These are phyloP conservation scores for Aureobasidium namibiae DNA, from an alignment of 2,329 filamentous ascomycete genomes.

Conservation along the genomic window DNA sequence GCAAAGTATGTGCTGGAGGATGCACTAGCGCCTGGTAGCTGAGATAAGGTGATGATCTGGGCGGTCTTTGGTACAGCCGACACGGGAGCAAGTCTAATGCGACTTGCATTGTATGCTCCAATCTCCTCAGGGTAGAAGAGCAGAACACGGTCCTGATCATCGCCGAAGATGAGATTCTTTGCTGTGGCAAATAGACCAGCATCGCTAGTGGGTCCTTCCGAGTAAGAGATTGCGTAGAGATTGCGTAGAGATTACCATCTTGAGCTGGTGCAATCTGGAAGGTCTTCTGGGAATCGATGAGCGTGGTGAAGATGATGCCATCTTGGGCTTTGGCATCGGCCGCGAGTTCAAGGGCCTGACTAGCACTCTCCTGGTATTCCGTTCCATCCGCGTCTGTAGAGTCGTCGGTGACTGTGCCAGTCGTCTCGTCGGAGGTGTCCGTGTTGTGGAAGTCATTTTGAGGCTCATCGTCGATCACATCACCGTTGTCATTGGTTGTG, in stretches of 20 bases:
- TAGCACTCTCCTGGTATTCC: not conserved
- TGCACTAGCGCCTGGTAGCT: not conserved
- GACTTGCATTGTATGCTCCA: not conserved
- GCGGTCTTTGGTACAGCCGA: not conserved
- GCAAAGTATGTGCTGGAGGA: not conserved
- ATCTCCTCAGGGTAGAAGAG: not conserved
- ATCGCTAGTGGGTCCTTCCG: not conserved
- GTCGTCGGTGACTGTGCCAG: not conserved
- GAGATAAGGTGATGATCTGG: not conserved
- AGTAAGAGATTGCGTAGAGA: not conserved
- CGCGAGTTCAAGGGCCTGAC: not conserved
- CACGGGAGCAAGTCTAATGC: not conserved
- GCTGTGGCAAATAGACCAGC: not conserved
- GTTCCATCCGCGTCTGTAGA: not conserved
- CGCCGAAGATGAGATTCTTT: not conserved
- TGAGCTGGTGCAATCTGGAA: not conserved
- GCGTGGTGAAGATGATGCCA: not conserved
- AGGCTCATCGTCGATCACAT: too few relatives aligned
- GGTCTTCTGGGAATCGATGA: not conserved
- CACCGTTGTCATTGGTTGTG: too few relatives aligned
- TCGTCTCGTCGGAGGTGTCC: not conserved
- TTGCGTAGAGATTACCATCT: too few relatives aligned
- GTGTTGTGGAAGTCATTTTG: not conserved
- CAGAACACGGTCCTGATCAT: not conserved
- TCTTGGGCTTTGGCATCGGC: not conserved